phyloP scores from a whole-genome alignment of 495 filamentous ascomycete species.

The Penicillium mononematosum region DNA sequence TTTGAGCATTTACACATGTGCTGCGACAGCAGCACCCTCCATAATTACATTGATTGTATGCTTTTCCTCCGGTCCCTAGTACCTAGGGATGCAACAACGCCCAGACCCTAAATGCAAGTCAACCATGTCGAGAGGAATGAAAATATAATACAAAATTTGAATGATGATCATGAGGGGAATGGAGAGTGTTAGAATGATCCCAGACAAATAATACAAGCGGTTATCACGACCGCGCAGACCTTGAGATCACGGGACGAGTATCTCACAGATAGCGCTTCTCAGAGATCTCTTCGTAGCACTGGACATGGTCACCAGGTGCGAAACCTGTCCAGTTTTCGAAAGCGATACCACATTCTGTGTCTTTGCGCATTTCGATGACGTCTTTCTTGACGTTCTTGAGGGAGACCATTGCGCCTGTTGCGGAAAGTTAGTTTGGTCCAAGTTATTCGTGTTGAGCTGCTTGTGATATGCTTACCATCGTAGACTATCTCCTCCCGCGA shows the following conservation, averaged over 20 bases:
- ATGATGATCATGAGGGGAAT: conserved; percentile 11
- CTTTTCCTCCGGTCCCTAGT: background rate
- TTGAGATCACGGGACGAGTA: background rate
- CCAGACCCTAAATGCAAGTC: conserved; percentile 20
- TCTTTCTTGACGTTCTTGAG: conserved; percentile 94
- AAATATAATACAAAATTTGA: conserved; percentile 17
- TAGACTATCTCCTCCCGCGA: conserved; percentile 68
- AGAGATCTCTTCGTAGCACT: conserved; percentile 74
- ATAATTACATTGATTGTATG: conserved; percentile 13
- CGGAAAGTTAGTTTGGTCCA: conserved; percentile 9
- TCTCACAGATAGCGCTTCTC: conserved; percentile 62
- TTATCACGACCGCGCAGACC: conserved; percentile 7
- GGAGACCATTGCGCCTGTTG: conserved; percentile 66
- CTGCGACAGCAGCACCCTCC: conserved; percentile 1
- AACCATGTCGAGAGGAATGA: conserved; percentile 10
- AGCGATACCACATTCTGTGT: conserved; percentile 84
- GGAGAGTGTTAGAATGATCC: conserved; percentile 6
- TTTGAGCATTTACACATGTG: background rate
- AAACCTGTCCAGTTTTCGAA: conserved; percentile 81
- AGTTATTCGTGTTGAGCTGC: background rate
- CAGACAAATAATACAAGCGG: conserved; percentile 23
- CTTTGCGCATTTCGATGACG: conserved; percentile 82
- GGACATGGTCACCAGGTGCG: conserved; percentile 77
- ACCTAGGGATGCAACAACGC: conserved; percentile 21
- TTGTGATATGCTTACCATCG: conserved; percentile 64